Conservation (phyloP, 352 stramenopile species). For the Saprolegnia diclina region DNA sequence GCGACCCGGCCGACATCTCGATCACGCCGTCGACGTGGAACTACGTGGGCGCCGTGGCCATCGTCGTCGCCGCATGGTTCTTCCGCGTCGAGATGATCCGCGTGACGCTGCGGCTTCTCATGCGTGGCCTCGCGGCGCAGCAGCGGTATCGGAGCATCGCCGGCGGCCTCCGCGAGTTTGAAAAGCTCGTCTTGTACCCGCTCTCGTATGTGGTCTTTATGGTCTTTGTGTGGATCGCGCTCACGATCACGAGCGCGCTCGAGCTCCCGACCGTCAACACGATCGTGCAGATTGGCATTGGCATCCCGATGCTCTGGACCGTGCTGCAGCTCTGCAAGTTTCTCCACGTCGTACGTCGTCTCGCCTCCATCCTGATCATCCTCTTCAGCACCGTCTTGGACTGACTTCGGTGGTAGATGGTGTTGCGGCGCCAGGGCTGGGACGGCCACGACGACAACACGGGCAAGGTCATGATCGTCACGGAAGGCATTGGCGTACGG, state of each 20-base stretch:
- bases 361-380: not conserved
- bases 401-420: constrained; percentile 34
- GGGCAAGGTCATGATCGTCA: constrained; percentile 82
- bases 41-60: constrained; percentile 32
- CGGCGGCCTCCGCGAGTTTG: constrained; percentile 79
- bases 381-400: not conserved
- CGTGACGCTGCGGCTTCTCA: constrained; percentile 59
- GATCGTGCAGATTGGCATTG: constrained; percentile 56
- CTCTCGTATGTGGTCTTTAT: constrained; percentile 81
- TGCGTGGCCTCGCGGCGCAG: constrained; percentile 44
- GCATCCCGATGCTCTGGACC: constrained; percentile 70
- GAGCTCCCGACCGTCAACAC: constrained; percentile 40
- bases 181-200: constrained; percentile 68
- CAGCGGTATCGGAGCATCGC: constrained; percentile 33
- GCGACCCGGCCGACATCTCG: not conserved
- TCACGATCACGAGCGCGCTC: constrained; percentile 66
- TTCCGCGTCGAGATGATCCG: constrained; percentile 73
- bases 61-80: constrained; percentile 60
- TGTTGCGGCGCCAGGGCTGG: constrained; percentile 79
- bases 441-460: constrained; percentile 75
- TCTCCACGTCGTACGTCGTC: constrained; percentile 32
- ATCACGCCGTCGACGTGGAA: not conserved
- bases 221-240: constrained; percentile 56
- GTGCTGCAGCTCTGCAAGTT: constrained; percentile 81
- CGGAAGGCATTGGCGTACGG: constrained; percentile 64